Evolutionary conservation across 257 asterid genomes (phyloP), one percentile per base, ranked within the genome.

Genomic region (Gentiana dahurica): DNA sequence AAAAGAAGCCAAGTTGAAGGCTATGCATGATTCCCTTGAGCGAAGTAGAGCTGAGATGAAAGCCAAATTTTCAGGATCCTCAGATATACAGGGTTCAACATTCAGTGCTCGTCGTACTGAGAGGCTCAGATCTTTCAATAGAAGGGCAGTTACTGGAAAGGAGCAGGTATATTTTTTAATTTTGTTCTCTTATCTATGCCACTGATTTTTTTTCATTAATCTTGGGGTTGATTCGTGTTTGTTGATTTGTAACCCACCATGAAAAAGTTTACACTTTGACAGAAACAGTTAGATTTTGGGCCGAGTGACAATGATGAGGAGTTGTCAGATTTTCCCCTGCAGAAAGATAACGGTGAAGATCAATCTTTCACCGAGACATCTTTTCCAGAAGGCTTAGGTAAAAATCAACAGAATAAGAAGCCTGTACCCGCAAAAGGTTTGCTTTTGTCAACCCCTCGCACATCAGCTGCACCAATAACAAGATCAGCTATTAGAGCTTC

Each of bases 11-110:
- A 80, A 73, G 70, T 61, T 89, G 76, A 92, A 77, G 78, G 77
- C 80, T 49, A 74, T 92, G 99, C 94, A 80, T 68, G 97, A 88
- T 74, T 83, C 80, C 75, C 78, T 89, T 54, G 97, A 88, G 73
- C 70, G 73, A 65, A 92, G 76, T 76, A 77, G 71, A 61, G 81
- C 94, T 51, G 94, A 92, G 71, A 89, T 92, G 95, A 80, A 85
- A 78, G 68, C 71, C 47, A 89, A 81, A 73, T 58, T 92, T 56
- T 75, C 84, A 9, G 83, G 78, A 61, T 81, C 86, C 62, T 78
- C 71, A 13, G 82, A 76, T 65, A 61, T 71, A 49, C 77, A 61
- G 54, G 77, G 67, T 64, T 64, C 84, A 50, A 60, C 65, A 55
- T 67, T 75, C 58, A 63, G 73, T 67, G 71, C 83, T 67, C 77